Base-by-base conservation (phyloP, 495 filamentous ascomycete species). In the Friedmanniomyces simplex region DNA sequence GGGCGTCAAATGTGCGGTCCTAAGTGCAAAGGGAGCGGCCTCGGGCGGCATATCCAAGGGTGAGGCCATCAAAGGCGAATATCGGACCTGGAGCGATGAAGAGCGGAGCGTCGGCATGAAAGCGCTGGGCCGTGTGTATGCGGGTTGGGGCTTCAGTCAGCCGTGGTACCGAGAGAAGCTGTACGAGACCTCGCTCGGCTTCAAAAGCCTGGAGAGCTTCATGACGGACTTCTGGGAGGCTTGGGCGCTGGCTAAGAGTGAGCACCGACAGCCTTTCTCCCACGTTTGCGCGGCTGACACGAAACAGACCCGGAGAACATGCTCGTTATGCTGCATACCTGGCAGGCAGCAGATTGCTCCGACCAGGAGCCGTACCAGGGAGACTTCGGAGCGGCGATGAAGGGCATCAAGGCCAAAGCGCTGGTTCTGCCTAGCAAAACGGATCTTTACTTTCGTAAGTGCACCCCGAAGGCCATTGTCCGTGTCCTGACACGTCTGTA, bases 391-490 rank as follows among this genome's bases (percentile, higher is more conserved):
- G 75, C 77, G 41, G 82, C 84, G 0, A 76, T 88, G 80, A 73
- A 74, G 45, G 79, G 75, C 28, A 87, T 87, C 63, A 83, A 82
- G 65, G 83, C 83, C 6, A 85, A 82, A 60, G 78, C 78, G 0
- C 67, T 88, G 25, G 80, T 87, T 10, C 62, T 87, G 8, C 84
- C 85, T 1, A 66, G 70, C 6, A 78, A 85, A 65, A 87, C 83
- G 0, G 85, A 89, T 65, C 71, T 87, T 5, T 89, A 89, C 63
- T 89, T 89, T 66, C 85, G 73, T 82, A 68, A 71, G 81, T 71
- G 2, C 12, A 25, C 11, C 3, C 18, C 39, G 12, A 24, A n/a
- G 12, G 2, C 3, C n/a, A 22, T 0, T 25, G 24, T 16, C 41
- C 49, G 25, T 50, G 34, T 43, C 39, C 63, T 72, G 41, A 71